Percentiles rank a stretch among this genome's conserved stretches.
These are phyloP conservation scores for Boletus coccyginus DNA, from an alignment of 768 basidiomycete species.

Conservation along the genomic window DNA sequence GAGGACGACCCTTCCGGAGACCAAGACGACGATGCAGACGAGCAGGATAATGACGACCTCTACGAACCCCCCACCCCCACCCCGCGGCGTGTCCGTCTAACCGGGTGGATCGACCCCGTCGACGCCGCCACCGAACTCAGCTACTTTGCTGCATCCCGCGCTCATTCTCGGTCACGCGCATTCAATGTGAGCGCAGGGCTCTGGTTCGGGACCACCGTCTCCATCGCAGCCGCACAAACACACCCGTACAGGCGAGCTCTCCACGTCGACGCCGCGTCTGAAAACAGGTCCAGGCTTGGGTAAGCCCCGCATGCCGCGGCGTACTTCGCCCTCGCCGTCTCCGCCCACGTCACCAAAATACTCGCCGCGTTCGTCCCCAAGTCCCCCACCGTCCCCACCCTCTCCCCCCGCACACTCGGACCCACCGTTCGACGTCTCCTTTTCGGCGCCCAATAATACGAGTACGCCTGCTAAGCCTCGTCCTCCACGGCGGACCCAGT, in stretches of 20 bases:
- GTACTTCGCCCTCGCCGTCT: background rate
- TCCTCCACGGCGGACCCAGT: background rate
- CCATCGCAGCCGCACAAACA: background rate
- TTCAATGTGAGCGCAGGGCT: background rate
- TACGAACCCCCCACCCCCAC: constrained; percentile 21
- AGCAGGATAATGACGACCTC: constrained; percentile 12
- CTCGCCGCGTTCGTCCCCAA: background rate
- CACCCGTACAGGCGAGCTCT: background rate
- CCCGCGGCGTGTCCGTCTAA: constrained; percentile 40
- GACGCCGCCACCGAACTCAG: constrained; percentile 52
- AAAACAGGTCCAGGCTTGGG: background rate
- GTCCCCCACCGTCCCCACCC: constrained; percentile 7
- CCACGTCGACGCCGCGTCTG: background rate
- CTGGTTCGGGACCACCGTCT: background rate
- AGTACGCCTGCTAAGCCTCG: constrained; percentile 29
- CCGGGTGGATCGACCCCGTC: constrained; percentile 53
- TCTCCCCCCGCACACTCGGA: constrained; percentile 9
- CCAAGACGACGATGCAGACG: background rate
- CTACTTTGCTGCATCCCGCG: constrained; percentile 42
- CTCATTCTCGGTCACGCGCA: background rate
- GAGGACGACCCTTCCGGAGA: background rate
- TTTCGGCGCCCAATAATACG: constrained; percentile 23
- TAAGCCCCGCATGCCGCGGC: background rate
- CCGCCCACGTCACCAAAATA: background rate
- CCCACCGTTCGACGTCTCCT: constrained; percentile 22